Evolutionary conservation across 345 rosid genomes (phyloP), one percentile per base, ranked within the genome.

Genomic region (Triadica sebifera): DNA sequence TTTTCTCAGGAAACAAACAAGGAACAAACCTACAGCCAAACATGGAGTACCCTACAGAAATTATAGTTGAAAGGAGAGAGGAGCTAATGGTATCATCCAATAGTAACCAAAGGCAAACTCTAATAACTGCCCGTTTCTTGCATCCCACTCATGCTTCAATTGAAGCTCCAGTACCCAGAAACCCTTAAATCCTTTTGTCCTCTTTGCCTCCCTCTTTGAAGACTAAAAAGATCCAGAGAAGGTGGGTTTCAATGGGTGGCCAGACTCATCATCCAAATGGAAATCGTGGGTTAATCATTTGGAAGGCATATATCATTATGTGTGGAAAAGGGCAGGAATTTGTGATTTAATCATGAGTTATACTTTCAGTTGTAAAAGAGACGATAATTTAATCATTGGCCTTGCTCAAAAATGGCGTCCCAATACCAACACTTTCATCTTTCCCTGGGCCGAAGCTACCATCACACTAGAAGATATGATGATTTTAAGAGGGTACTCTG

Each of bases 351-450:
- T 75, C 47, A 60, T 46, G 43, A 37, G 61, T 69, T 68, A 73
- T 6, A 60, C 58, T 0, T 75, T 16, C 43, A 15, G 8, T 22
- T 1, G 59, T 20, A 11, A 4, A 10, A 60, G 53, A 50, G 41
- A 75, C 45, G 22, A 49, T 37, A 60, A 60, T 69, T 60, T 68
- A n/a, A 20, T 75, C 17, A 34, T 69, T 47, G 78, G 78, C 7
- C 37, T 75, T 47, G 78, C 68, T 10, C 66, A 73, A 60, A 73
- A 56, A 52, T 78, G 81, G 81, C 62, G 74, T 19, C 70, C 74
- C 61, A 70, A 73, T 2, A 78, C 77, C 50, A 78, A 78, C 64
- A 67, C 74, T 4, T 74, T 78, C 20, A 47, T 74, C n/a, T 78
- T 78, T 51, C 77, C 74, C 17, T 74, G n/a, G n/a, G n/a, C n/a